Percentiles rank a stretch among this genome's conserved stretches.
Evolutionary conservation across 2,329 filamentous ascomycete species (phyloP).

Genomic region (Aureobasidium uvarum): DNA sequence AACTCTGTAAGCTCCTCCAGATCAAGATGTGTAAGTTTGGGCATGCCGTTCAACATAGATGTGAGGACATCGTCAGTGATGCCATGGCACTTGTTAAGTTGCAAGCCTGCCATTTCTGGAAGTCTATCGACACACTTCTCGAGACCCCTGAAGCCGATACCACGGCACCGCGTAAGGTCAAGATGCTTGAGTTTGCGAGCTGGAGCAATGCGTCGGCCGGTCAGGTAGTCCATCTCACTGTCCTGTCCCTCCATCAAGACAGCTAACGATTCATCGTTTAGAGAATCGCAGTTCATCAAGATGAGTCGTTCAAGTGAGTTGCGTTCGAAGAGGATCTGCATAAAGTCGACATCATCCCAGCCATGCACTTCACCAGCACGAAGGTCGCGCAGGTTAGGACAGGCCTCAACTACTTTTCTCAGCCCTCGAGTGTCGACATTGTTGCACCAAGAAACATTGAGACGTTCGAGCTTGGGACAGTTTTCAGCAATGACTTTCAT

Average conservation of each 20-base stretch:
- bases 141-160: conserved; percentile 71
- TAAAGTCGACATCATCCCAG: conserved; percentile 71
- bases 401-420: conserved; percentile 68
- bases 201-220: conserved; percentile 71
- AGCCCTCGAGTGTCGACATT: conserved; percentile 78
- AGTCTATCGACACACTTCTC: conserved; percentile 69
- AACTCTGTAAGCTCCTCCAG: conserved; percentile 79
- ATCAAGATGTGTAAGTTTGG: conserved; percentile 79
- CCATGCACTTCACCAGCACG: conserved; percentile 78
- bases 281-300: conserved; percentile 72
- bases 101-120: conserved; percentile 76
- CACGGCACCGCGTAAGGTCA: conserved; percentile 75
- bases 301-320: conserved; percentile 83
- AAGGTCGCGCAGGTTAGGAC: conserved; percentile 71
- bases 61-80: conserved; percentile 72
- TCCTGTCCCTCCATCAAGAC: conserved; percentile 73
- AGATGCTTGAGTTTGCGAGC: conserved; percentile 77
- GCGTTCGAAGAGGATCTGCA: conserved; percentile 69
- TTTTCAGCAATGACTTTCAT: conserved; percentile 82
- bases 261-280: conserved; percentile 71
- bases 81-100: conserved; percentile 72
- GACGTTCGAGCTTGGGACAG: conserved; percentile 75
- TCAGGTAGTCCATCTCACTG: conserved; percentile 77
- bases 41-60: conserved; percentile 70
- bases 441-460: conserved; percentile 93